Evolutionary conservation across 2,329 filamentous ascomycete species (phyloP), one percentile per base, ranked within the genome.

Genomic region (Acrodontium crateriforme): DNA sequence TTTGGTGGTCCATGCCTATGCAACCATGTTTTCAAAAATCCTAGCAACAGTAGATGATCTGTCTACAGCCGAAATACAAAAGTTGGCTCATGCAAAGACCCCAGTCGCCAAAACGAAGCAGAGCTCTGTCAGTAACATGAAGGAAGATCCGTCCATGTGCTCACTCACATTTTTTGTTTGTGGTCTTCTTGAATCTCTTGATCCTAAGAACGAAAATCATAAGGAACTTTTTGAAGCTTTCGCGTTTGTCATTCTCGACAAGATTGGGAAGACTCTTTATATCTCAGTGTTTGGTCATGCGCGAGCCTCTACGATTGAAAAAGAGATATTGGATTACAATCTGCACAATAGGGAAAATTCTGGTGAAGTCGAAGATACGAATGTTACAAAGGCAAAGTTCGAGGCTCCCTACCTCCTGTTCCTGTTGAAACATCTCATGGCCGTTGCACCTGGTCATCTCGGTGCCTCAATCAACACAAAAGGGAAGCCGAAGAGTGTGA

Each of bases 181-280:
- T 2, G 47, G 47, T 4, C 36, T 58, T 3, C 33, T 62, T 4
- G 45, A 49, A 1, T 39, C 48, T 9, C 45, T 61, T 2, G 52
- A 58, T 16, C 40, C 53, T 16, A 50, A 45, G 7, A 37, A 49
- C 11, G 31, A 41, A 3, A 21, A 45, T 8, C 57, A 62, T 21
- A 49, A 50, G 16, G 40, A 52, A 12, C 35, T 64, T 1, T 61
- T 61, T 28, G 59, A 63, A 42, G 58, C 56, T 3, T 54, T 60
- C 18, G 42, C 54, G 2, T 63, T 53, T 29, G 38, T 54, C 9
- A 33, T 61, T 1, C 41, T 63, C 2, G 48, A 59, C 14, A 50
- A 48, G 12, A 41, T 59, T 1, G 58, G 58, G 4, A 44, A 47
- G 12, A 44, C 45, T 1, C 40, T 62, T 3, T 60, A 53, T 31